These are phyloP conservation scores for Hypomyces perniciosus DNA, from an alignment of 2,329 filamentous ascomycete genomes.

Conservation along the genomic window DNA sequence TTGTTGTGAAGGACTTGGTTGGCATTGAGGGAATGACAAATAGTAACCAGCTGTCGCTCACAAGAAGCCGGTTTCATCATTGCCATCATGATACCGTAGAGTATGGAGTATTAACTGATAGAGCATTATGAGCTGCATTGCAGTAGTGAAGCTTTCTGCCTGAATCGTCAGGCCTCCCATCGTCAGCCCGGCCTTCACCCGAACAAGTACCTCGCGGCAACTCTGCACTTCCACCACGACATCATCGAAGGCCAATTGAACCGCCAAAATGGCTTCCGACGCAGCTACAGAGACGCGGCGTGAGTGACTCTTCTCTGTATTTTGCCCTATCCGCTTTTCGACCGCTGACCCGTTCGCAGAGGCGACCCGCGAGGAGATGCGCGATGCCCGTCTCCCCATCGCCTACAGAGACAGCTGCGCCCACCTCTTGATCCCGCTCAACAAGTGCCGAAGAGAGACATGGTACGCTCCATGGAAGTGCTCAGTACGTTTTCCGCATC, in stretches of 20 bases:
- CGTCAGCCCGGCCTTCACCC: conserved; percentile 7
- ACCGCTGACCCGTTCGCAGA: conserved; percentile 36
- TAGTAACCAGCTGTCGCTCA: too few species aligned
- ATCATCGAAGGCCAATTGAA: conserved; percentile 29
- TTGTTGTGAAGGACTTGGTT: too few species aligned
- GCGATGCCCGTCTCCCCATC: conserved; percentile 78
- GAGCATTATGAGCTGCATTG: too few species aligned
- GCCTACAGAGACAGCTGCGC: conserved; percentile 95
- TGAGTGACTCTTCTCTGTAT: conserved; percentile 21
- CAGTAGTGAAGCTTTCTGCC: conserved; percentile 2
- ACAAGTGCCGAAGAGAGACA: conserved; percentile 85
- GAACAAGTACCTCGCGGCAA: conserved; percentile 3
- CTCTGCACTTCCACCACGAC: conserved; percentile 8
- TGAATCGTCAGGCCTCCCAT: conserved; percentile 2
- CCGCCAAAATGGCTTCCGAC: conserved; percentile 32
- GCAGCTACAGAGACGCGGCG: conserved; percentile 32
- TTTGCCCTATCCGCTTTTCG: rapidly evolving
- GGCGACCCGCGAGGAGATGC: conserved; percentile 88
- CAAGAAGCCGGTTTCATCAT: too few species aligned
- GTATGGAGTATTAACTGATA: too few species aligned
- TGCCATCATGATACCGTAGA: too few species aligned
- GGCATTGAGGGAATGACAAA: too few species aligned
- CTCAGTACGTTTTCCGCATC: conserved; percentile 56
- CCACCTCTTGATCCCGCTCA: conserved; percentile 88
- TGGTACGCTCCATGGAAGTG: conserved; percentile 99